Percentiles rank a stretch among this genome's conserved stretches.
These are phyloP conservation scores for Apocynum venetum DNA, from an alignment of 257 asterid genomes.

Conservation along the genomic window DNA sequence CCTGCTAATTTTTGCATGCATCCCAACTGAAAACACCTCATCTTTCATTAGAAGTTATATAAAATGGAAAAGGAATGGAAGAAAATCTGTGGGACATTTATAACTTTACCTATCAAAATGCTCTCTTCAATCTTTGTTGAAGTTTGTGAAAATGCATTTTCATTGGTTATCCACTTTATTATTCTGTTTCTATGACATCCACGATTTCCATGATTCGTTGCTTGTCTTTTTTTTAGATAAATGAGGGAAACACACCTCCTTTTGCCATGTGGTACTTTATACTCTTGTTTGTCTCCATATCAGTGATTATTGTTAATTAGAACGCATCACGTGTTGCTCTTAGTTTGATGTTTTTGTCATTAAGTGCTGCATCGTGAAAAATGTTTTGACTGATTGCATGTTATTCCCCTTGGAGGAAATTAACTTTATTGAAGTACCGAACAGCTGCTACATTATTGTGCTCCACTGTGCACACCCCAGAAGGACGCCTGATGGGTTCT, in stretches of 20 bases:
- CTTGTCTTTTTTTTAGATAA: neutral
- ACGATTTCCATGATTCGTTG: conserved; percentile 2
- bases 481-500: conserved; percentile 62
- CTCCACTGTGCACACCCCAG: conserved; percentile 17
- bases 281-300: neutral
- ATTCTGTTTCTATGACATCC: neutral
- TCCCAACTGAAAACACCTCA: neutral
- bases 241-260: conserved; percentile 11
- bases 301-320: neutral
- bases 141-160: conserved; percentile 1
- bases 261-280: conserved; percentile 2
- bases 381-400: conserved; percentile 23
- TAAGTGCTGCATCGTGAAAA: conserved; percentile 12
- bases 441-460: conserved; percentile 16
- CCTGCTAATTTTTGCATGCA: neutral
- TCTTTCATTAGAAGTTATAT: neutral
- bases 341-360: conserved; percentile 14
- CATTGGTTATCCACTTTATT: neutral
- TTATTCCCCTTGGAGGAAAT: conserved; percentile 24
- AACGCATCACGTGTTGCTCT: conserved; percentile 10
- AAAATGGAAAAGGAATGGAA: neutral
- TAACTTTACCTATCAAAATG: neutral
- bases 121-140: neutral
- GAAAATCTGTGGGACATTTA: neutral
- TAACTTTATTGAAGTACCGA: conserved; percentile 15